phyloP scores from a whole-genome alignment of 441 rosid genomes.

The Pelargonium cotyledonis region DNA sequence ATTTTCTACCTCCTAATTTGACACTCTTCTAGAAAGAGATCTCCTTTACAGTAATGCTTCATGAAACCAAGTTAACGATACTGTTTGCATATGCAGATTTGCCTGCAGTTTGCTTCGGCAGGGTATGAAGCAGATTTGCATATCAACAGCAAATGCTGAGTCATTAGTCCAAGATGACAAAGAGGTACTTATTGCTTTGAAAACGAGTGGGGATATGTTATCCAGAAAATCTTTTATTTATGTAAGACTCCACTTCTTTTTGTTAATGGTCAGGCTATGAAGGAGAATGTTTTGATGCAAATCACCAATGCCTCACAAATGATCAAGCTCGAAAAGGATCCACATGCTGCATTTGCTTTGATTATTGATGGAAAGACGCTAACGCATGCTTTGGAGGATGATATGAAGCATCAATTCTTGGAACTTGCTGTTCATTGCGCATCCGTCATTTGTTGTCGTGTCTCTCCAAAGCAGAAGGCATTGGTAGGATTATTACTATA shows the following conservation, averaged over 20 bases:
- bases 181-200: slow-evolving; percentile 53
- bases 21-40: slow-evolving; percentile 6
- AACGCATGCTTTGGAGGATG: slow-evolving; percentile 56
- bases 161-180: slow-evolving; percentile 50
- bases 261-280: slow-evolving; percentile 39
- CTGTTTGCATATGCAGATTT: slow-evolving; percentile 41
- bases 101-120: slow-evolving; percentile 71
- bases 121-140: slow-evolving; percentile 63
- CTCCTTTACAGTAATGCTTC: slow-evolving; percentile 7
- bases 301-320: slow-evolving; percentile 71
- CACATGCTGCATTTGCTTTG: slow-evolving; percentile 49
- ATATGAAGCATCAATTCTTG: slow-evolving; percentile 41
- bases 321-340: slow-evolving; percentile 57
- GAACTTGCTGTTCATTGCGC: slow-evolving; percentile 59
- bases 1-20: neutral
- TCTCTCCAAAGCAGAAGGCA: slow-evolving; percentile 77
- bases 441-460: slow-evolving; percentile 69
- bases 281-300: slow-evolving; percentile 43
- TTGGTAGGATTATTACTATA: slow-evolving; percentile 36
- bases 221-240: slow-evolving; percentile 27
- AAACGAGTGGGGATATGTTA: slow-evolving; percentile 37
- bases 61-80: slow-evolving; percentile 10
- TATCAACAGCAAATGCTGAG: slow-evolving; percentile 55
- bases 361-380: slow-evolving; percentile 69
- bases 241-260: slow-evolving; percentile 22